These are phyloP conservation scores for Pyrenula aspistea DNA, from an alignment of 495 filamentous ascomycete genomes.

Conservation along the genomic window DNA sequence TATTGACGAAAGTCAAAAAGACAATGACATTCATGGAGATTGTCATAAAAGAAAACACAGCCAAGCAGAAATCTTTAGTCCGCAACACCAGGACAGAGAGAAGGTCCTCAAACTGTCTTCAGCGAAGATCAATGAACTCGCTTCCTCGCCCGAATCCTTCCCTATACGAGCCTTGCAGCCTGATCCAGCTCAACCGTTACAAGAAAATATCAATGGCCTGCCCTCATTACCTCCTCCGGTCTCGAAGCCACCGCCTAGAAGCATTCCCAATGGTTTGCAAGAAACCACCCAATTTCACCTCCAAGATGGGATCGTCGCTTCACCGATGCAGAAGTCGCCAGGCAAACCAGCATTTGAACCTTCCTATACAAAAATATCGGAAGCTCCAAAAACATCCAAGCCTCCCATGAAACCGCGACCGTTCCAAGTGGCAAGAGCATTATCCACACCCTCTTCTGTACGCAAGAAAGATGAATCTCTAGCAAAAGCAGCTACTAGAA, in stretches of 20 bases:
- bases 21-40: background rate
- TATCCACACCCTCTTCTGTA: background rate
- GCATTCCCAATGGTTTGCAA: background rate
- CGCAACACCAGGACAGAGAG: constrained; percentile 16
- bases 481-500: constrained; percentile 7
- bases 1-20: background rate
- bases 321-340: background rate
- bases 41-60: background rate
- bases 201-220: background rate
- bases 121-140: constrained; percentile 41
- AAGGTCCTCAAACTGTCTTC: constrained; percentile 38
- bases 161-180: constrained; percentile 19
- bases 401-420: background rate
- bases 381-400: background rate
- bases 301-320: background rate
- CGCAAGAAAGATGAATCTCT: background rate
- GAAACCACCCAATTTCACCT: background rate
- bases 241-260: background rate
- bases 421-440: background rate
- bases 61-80: background rate
- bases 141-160: constrained; percentile 41
- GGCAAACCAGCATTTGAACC: background rate
- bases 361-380: background rate
- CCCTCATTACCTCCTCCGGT: background rate
- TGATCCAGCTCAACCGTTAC: background rate